Percentiles rank a stretch among this genome's conserved stretches.
These are phyloP conservation scores for Penicillium oxalicum DNA, from an alignment of 2,329 filamentous ascomycete species.

Conservation along the genomic window DNA sequence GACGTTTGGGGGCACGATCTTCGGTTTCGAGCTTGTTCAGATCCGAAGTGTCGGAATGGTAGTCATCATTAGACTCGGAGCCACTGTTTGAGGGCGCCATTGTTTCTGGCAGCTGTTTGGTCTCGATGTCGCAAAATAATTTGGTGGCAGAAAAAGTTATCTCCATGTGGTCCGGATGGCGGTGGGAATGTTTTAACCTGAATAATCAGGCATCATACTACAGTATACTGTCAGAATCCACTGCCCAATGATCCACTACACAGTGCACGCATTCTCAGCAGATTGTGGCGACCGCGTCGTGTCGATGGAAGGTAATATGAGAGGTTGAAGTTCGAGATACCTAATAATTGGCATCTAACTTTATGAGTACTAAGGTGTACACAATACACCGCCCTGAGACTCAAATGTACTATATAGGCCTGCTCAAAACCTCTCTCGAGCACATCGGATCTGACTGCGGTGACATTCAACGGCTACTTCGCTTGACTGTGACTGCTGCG, in stretches of 20 bases:
- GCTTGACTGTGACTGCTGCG: constrained; percentile 24
- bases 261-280: no score
- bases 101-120: constrained; percentile 15
- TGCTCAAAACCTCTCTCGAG: no score
- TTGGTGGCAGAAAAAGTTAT: constrained; percentile 31
- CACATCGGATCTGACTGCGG: no score
- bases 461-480: constrained; percentile 5
- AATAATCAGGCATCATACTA: constrained; percentile 1
- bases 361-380: no score
- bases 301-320: no score
- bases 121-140: constrained; percentile 22
- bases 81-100: constrained; percentile 28
- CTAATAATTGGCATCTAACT: no score
- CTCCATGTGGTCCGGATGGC: constrained; percentile 14
- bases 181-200: constrained; percentile 13
- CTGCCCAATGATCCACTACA: no score
- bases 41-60: constrained; percentile 17
- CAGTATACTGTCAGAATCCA: no score
- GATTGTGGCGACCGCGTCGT: no score
- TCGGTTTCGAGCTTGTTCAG: constrained; percentile 18
- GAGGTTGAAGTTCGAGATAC: no score
- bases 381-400: no score
- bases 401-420: no score
- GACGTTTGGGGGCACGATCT: constrained; percentile 33
- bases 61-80: constrained; percentile 20